Evolutionary conservation across 176 grass and related monocot genomes (phyloP).

Genomic region (Aegilops longissima): DNA sequence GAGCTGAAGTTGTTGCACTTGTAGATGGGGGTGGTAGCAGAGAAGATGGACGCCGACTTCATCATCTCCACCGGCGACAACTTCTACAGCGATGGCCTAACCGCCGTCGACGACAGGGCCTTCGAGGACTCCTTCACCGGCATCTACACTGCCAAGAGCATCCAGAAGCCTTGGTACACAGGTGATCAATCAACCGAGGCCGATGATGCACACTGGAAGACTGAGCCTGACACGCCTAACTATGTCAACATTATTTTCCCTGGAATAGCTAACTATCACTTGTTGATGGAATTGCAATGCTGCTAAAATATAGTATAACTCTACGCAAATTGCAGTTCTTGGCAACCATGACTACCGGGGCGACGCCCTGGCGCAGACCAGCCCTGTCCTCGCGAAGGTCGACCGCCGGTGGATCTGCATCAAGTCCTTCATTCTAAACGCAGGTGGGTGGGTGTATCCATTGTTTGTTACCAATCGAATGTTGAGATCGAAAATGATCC

Average conservation of each 20-base stretch:
- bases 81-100: slow-evolving; percentile 63
- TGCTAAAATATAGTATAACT: too few species aligned
- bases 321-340: slow-evolving; percentile 44
- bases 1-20: neutral
- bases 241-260: neutral
- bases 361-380: slow-evolving; percentile 51
- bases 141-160: slow-evolving; percentile 66
- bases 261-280: too few species aligned
- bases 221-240: neutral
- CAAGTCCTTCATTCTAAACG: slow-evolving; percentile 66
- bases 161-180: slow-evolving; percentile 70
- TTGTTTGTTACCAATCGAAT: neutral
- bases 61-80: slow-evolving; percentile 72
- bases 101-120: slow-evolving; percentile 39
- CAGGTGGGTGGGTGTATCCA: slow-evolving; percentile 46
- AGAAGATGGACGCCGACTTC: slow-evolving; percentile 60
- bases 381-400: slow-evolving; percentile 35
- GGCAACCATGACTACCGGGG: slow-evolving; percentile 86
- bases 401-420: slow-evolving; percentile 67
- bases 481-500: neutral
- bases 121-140: slow-evolving; percentile 72
- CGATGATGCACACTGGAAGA: neutral
- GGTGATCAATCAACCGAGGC: neutral
- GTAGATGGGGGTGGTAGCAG: slow-evolving; percentile 62
- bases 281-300: too few species aligned